Conservation (phyloP, 495 filamentous ascomycete genomes). For the Podospora anserina region DNA sequence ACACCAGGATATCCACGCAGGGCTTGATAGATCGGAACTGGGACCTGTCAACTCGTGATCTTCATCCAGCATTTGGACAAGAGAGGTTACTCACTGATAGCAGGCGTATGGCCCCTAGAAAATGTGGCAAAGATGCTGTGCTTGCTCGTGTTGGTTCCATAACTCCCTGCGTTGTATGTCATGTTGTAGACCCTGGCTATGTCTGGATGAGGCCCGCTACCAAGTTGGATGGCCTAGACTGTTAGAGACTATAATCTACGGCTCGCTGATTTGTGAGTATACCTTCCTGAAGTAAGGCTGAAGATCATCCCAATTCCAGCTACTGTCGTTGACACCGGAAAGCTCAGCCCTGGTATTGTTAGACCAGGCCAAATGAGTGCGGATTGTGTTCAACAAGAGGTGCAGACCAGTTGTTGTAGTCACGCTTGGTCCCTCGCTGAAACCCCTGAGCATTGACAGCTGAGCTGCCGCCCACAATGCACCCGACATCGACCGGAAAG, state of each 20-base stretch:
- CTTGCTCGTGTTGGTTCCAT: slow-evolving; percentile 32
- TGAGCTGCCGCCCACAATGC: slow-evolving; percentile 43
- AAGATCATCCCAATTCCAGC: slow-evolving; percentile 42
- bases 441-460: slow-evolving; percentile 46
- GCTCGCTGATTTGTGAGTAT: too few species aligned
- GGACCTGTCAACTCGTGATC: not conserved
- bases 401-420: not conserved
- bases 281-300: slow-evolving; percentile 40
- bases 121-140: slow-evolving; percentile 11
- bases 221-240: slow-evolving; percentile 21
- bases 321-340: slow-evolving; percentile 36
- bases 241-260: not conserved
- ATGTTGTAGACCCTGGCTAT: slow-evolving; percentile 27
- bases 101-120: not conserved
- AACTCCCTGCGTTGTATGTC: slow-evolving; percentile 31
- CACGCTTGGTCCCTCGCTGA: slow-evolving; percentile 19
- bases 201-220: slow-evolving; percentile 18
- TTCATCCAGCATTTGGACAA: not conserved
- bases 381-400: too few species aligned
- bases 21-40: not conserved
- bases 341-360: slow-evolving; percentile 31
- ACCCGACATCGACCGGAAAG: slow-evolving; percentile 32
- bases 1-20: not conserved
- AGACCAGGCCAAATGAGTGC: not conserved
- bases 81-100: not conserved